Evolutionary conservation across 768 basidiomycete species (phyloP), one percentile per base, ranked within the genome.

Genomic region (Mrakia frigida): DNA sequence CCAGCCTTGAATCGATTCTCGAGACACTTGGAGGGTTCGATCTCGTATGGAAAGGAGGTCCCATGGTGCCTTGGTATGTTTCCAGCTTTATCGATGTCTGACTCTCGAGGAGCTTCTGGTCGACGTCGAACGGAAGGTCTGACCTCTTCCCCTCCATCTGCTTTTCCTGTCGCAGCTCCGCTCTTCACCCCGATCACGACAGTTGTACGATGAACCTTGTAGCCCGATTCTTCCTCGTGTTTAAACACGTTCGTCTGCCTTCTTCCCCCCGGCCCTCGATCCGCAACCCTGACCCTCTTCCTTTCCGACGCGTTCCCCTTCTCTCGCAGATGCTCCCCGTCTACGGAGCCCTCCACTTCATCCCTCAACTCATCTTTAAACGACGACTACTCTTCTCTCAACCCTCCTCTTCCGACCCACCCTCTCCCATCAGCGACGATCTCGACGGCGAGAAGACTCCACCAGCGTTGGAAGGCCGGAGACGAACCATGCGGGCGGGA

Each of bases 291-390:
- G 46, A 43, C 11, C 43, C 16, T 43, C 43, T 43, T 43, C 43
- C 43, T 14, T 4, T n/a, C n/a, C 11, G 46, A 50, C 46, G 46
- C 46, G 43, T 43, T 50, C 13, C 46, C 46, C 46, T 50, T 18
- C 46, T 50, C 46, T 21, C 18, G 13, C 46, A 50, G 46, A 73
- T 73, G 73, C 52, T 77, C 0, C 77, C 77, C 5, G 53, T 77
- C 56, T 77, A 77, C 33, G 52, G 73, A 3, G 43, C 77, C 7
- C 68, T 77, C 23, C 77, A 77, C 37, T 56, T 72, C 25, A 73
- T 77, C 59, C 77, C 77, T 0, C 46, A 56, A 16, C 31, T 77
- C 35, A 25, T 77, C 37, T 69, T 77, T 33, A 77, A 77, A 61
- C 76, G 76, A 0, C 33, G 50, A 3, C 28, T 37, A 5, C 60